Conservation (phyloP, 345 rosid species). For the Aquilaria sinensis region DNA sequence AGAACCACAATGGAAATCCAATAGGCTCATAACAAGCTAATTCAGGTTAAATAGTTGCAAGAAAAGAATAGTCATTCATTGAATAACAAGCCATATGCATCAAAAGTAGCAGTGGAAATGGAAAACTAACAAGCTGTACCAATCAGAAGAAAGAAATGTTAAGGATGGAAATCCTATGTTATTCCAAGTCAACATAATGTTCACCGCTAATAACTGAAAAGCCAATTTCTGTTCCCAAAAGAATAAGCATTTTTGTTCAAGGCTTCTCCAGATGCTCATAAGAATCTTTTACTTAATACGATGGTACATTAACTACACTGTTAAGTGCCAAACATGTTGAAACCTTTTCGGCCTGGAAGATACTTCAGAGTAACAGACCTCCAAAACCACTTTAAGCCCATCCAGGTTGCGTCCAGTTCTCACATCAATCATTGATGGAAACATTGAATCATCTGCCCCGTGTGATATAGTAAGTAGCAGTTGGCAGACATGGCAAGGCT, state of each 20-base stretch:
- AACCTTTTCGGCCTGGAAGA: neutral
- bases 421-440: slow-evolving; percentile 81
- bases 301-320: too few species aligned
- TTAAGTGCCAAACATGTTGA: too few species aligned
- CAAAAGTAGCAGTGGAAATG: too few species aligned
- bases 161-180: neutral
- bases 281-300: too few species aligned
- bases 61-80: too few species aligned
- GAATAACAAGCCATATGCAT: too few species aligned
- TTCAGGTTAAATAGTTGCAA: too few species aligned
- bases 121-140: too few species aligned
- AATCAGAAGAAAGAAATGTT: neutral
- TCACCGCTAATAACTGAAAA: slow-evolving; percentile 6
- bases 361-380: slow-evolving; percentile 39
- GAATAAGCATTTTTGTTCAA: neutral
- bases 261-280: neutral
- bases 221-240: neutral
- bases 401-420: slow-evolving; percentile 78
- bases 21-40: too few species aligned
- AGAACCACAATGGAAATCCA: too few species aligned
- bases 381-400: slow-evolving; percentile 77
- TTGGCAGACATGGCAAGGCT: slow-evolving; percentile 97
- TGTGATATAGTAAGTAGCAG: slow-evolving; percentile 81
- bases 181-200: neutral
- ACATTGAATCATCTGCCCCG: slow-evolving; percentile 89